Base-by-base conservation (phyloP, 1,284 basidiomycete species). In the Flammula alnicola region DNA sequence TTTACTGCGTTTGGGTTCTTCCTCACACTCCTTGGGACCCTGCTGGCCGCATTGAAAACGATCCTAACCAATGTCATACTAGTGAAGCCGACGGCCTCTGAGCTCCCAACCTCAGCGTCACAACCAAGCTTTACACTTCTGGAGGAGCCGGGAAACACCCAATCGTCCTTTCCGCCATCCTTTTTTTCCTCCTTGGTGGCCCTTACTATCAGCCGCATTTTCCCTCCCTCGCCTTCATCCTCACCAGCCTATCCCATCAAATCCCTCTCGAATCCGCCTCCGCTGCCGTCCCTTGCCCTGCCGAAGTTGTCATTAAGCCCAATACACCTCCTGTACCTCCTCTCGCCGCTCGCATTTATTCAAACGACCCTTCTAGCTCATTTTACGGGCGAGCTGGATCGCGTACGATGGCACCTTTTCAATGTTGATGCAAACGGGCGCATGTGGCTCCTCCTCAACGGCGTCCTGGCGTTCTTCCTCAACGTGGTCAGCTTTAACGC, bases 401-500 rank as follows among this genome's bases (percentile, higher is more conserved):
- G 77, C 3, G 83, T 93, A 25, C 69, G 78, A 11, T 68, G 65
- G 37, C 84, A 80, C 62, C 25, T 63, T 2, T 56, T 57, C 25
- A 75, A 77, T 11, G 32, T 38, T 7, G 43, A 37, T 3, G 41
- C 58, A 8, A 49, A 61, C 20, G 61, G 81, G 51, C 72, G 81
- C 0, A 50, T 79, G 0, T 81, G 84, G 3, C 70, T 97, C 27
- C 59, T 84, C 3, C 63, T 89, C 38, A 98, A 97, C 60, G 95
- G 93, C 0, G 66, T 78, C 14, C 84, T 97, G 61, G 95, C 95
- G 2, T 97, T 96, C 64, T 88, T 84, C 5, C 75, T 97, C 36
- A 97, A 98, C 63, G 85, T 96, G 5, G 91, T 95, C 48, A 92
- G 89, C 66, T 95, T 96, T 63, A 91, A 90, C 36, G 91, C 95